Evolutionary conservation across 495 filamentous ascomycete species (phyloP).

Genomic region (Xylaria scruposa): DNA sequence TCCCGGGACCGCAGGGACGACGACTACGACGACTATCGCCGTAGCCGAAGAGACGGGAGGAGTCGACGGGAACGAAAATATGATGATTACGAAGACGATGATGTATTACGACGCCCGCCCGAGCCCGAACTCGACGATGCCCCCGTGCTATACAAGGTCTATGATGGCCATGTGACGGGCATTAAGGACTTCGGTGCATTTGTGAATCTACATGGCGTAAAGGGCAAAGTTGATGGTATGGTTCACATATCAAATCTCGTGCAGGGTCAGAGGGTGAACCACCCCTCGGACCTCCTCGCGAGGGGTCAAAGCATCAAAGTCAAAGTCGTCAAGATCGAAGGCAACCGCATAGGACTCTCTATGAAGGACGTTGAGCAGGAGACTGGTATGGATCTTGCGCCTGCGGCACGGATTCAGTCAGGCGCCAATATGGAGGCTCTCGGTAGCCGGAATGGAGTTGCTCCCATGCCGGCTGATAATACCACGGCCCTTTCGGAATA

Average conservation of each 20-base stretch:
- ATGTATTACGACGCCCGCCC: constrained; percentile 73
- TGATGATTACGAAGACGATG: constrained; percentile 54
- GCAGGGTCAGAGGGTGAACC: constrained; percentile 85
- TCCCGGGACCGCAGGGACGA: constrained; percentile 49
- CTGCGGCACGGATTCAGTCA: constrained; percentile 81
- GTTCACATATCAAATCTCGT: constrained; percentile 97
- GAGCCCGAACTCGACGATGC: constrained; percentile 78
- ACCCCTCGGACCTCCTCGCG: constrained; percentile 86
- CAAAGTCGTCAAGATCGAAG: constrained; percentile 88
- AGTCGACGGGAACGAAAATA: constrained; percentile 56
- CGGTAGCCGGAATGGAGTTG: constrained; percentile 68
- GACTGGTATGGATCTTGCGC: constrained; percentile 83
- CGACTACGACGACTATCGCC: constrained; percentile 36
- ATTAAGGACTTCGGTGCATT: constrained; percentile 96
- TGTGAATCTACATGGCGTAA: constrained; percentile 87
- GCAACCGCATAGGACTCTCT: constrained; percentile 79
- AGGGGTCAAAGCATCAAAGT: constrained; percentile 87
- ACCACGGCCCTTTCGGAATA: constrained; percentile 68
- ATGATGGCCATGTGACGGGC: constrained; percentile 86
- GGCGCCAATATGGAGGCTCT: constrained; percentile 90
- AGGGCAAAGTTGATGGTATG: constrained; percentile 88
- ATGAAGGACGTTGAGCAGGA: constrained; percentile 98
- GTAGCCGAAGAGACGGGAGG: constrained; percentile 44
- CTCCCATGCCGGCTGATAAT: constrained; percentile 44
- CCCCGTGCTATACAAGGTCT: constrained; percentile 85